Evolutionary conservation across 108 stramenopile species (phyloP), one percentile per base, ranked within the genome.

Genomic region (Chaetoceros muelleri): DNA sequence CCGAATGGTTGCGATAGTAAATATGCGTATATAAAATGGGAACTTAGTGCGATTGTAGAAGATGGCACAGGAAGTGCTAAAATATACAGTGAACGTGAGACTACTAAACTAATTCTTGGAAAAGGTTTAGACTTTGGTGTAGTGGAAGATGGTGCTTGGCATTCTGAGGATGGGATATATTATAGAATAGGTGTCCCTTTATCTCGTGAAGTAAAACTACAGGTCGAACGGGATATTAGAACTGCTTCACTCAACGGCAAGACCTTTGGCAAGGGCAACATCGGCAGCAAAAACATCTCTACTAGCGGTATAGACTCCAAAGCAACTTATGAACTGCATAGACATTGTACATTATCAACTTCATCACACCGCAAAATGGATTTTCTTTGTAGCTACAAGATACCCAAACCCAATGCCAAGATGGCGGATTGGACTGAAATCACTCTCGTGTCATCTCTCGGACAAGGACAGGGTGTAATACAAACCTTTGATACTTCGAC

Each of bases 11-110:
- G 73, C 55, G 48, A 58, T 2, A 25, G 27, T 1, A 44, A 61
- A 28, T 52, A 69, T 53, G 73, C 62, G 19, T 52, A 46, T 50
- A 59, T 92, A 20, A 75, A 78, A 56, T 92, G 90, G 90, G 86
- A 92, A 62, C 88, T 86, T 66, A 88, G 81, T 55, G 84, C 80
- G 3, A 57, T 82, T 44, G 52, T 88, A 24, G 86, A 92, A 56
- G 90, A 92, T 58, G 82, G 84, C 3, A 88, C 86, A 44, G 90
- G 86, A 21, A 86, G 86, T 64, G 82, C 82, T 34, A 87, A 82
- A 45, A 30, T 92, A 20, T 84, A 76, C 44, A 84, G 86, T n/a
- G 86, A 92, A 52, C 75, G 86, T 51, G 86, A 92, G 40, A 72
- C 72, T 10, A 86, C 90, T 0, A 34, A 84, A 51, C 53, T 77